Evolutionary conservation across 352 stramenopile species (phyloP), one percentile per base, ranked within the genome.

Genomic region (Phytophthora agathidicida): DNA sequence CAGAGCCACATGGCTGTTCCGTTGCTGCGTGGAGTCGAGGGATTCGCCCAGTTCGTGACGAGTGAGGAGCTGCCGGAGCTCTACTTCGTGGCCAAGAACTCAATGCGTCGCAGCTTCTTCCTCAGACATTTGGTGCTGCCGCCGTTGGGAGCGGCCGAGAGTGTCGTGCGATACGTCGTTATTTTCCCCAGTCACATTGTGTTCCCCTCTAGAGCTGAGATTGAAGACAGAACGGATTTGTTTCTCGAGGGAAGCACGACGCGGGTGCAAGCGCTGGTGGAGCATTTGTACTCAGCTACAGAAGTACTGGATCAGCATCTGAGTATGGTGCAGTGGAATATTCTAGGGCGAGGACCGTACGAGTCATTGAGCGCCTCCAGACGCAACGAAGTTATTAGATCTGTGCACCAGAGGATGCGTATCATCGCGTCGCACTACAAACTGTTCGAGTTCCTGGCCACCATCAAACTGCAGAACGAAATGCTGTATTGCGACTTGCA

Each of bases 291-390:
- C 65, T 94, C 85, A 31, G 85, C 85, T 14, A 94, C 83, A 2
- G 83, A 92, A 39, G 81, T 91, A 24, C 55, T 94, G 47, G 85
- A 94, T 56, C 80, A 93, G 61, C 83, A 92, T 41, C 82, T 85
- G 71, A 91, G 81, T 31, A 94, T 93, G 83, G 83, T 93, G 14
- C 85, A 94, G 67, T 94, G 85, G 85, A 94, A 94, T 32, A 93
- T 94, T 42, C 50, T 94, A 2, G 85, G 85, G 3, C 64, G 85
- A 42, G 85, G 85, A 3, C 83, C 83, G 5, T 94, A 94, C 64
- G 83, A 89, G 60, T 90, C 81, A 28, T 68, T 94, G n/a, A 78
- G 77, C 28, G 56, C 53, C 5, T 71, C 83, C 1, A 70, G 83
- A 20, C 77, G 83, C 5, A 62, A 47, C 3, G 85, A 94, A 35